These are phyloP conservation scores for Melocanna baccifera DNA, from an alignment of 176 grass and related monocot species.

Conservation along the genomic window DNA sequence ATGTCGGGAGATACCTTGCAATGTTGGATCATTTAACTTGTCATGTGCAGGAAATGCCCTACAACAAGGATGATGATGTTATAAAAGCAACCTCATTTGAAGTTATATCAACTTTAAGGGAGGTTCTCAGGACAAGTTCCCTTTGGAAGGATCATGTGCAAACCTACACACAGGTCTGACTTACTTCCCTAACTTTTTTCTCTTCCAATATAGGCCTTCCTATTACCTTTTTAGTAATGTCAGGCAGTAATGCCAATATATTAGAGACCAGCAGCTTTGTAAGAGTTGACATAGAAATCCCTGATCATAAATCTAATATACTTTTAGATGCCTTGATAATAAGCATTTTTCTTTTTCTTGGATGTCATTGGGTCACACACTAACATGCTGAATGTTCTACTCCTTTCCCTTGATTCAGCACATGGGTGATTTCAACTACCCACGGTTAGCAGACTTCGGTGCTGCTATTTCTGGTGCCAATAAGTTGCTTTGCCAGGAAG, in stretches of 20 bases:
- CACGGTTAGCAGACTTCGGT: constrained; percentile 87
- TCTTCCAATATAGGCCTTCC: neutral
- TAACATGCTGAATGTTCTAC: constrained; percentile 23
- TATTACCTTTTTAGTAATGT: neutral
- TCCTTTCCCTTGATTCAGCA: constrained; percentile 55
- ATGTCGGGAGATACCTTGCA: neutral
- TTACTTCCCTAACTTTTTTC: neutral
- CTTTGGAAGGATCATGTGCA: constrained; percentile 99
- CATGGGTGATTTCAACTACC: constrained; percentile 84
- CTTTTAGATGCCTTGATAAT: neutral
- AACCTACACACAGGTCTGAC: constrained; percentile 80
- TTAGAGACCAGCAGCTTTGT: constrained; percentile 7
- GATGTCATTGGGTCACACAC: constrained; percentile 7
- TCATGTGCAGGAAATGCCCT: constrained; percentile 67
- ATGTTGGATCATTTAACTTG: constrained; percentile 7
- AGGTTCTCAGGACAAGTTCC: constrained; percentile 79
- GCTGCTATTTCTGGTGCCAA: constrained; percentile 98
- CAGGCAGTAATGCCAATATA: neutral
- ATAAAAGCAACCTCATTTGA: constrained; percentile 98
- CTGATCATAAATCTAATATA: constrained; percentile 3
- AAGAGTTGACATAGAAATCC: constrained; percentile 2
- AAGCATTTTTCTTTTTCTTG: neutral
- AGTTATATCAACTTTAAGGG: constrained; percentile 99
- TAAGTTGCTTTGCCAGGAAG: constrained; percentile 87
- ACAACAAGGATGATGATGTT: constrained; percentile 87